Conservation (phyloP, 345 rosid genomes). For the Populus tremula region DNA sequence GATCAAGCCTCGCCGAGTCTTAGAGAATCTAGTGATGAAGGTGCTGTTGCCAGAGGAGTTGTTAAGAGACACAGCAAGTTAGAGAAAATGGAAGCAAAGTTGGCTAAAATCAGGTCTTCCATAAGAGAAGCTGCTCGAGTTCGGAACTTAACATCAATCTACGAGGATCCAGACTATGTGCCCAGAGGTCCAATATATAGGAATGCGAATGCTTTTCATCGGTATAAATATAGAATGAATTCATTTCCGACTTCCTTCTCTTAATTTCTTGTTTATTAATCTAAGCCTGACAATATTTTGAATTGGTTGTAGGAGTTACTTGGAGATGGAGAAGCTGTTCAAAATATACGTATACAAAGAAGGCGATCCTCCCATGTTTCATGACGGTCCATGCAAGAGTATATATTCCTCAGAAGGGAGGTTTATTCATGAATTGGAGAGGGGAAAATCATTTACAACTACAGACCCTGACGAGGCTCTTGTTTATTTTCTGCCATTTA, state of each 20-base stretch:
- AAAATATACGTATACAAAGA: constrained; percentile 38
- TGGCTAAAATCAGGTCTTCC: constrained; percentile 27
- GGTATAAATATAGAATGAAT: neutral
- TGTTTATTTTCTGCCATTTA: constrained; percentile 68
- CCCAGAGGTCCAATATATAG: constrained; percentile 43
- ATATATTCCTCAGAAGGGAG: constrained; percentile 40
- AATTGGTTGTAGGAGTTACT: constrained; percentile 30
- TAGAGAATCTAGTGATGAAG: constrained; percentile 2
- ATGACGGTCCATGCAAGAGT: constrained; percentile 37
- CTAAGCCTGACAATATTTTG: neutral
- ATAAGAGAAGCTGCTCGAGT: constrained; percentile 37
- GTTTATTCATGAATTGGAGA: constrained; percentile 38
- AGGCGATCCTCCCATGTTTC: constrained; percentile 41
- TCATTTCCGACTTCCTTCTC: neutral
- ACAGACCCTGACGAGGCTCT: constrained; percentile 51
- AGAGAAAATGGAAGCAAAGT: constrained; percentile 28
- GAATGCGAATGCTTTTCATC: constrained; percentile 41
- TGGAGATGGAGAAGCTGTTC: constrained; percentile 42
- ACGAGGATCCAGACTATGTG: constrained; percentile 28
- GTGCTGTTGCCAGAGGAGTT: neutral
- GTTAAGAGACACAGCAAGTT: constrained; percentile 18
- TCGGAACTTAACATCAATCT: constrained; percentile 26
- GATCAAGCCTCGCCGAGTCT: constrained; percentile 2
- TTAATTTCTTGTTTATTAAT: neutral
- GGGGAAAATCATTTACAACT: constrained; percentile 36